Percentiles rank a stretch among this genome's conserved stretches.
These are phyloP conservation scores for Beauveria scarabaeidicola DNA, from an alignment of 2,329 filamentous ascomycete genomes.

Conservation along the genomic window DNA sequence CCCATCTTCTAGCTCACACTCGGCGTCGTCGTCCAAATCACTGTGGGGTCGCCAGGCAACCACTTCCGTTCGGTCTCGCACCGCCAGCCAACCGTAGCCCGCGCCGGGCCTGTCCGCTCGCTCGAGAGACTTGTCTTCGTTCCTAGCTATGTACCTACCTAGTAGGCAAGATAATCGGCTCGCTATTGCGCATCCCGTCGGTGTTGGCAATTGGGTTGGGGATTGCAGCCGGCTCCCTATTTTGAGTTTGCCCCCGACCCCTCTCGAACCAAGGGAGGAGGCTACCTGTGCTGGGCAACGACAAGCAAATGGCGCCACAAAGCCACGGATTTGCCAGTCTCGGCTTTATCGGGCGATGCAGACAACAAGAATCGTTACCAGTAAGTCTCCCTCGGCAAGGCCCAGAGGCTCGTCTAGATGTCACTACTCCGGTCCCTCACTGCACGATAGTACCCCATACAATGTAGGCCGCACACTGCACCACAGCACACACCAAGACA, in stretches of 20 bases:
- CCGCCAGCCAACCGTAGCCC: neutral
- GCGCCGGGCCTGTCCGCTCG: neutral
- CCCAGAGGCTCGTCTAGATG: neutral
- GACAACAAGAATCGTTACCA: neutral
- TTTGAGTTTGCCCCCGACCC: constrained; percentile 5
- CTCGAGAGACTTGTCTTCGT: neutral
- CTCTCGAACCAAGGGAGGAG: constrained; percentile 4
- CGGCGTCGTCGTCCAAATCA: neutral
- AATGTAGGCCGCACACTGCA: too few species aligned
- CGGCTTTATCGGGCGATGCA: neutral
- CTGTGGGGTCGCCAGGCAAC: constrained; percentile 7
- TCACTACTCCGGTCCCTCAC: neutral
- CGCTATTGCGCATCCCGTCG: neutral
- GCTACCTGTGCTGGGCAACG: neutral
- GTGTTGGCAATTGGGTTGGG: neutral
- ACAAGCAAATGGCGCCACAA: neutral
- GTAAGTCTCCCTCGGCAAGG: too few species aligned
- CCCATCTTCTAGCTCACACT: neutral
- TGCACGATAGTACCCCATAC: neutral
- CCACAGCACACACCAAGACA: neutral
- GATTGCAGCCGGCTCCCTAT: neutral
- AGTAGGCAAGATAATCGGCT: neutral
- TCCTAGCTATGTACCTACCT: neutral
- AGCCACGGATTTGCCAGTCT: neutral
- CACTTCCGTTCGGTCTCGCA: neutral